phyloP scores from a whole-genome alignment of 768 basidiomycete genomes.

The Lanmaoa rubissima region DNA sequence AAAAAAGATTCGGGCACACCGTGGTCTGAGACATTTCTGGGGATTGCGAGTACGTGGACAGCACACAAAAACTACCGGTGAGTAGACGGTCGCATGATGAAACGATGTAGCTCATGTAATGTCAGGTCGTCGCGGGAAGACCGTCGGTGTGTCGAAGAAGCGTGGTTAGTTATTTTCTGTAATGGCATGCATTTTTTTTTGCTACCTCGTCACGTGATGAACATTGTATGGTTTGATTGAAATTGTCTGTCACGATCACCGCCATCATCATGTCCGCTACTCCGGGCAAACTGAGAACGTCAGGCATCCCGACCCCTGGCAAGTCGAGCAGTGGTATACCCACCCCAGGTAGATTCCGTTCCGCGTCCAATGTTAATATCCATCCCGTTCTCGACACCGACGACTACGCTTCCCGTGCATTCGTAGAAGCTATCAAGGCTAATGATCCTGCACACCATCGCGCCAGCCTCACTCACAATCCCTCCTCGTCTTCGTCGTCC shows the following conservation, averaged over 20 bases:
- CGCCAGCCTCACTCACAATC: conserved; percentile 37
- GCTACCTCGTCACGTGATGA: conserved; percentile 21
- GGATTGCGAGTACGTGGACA: conserved; percentile 96
- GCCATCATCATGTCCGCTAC: conserved; percentile 38
- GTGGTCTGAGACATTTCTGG: conserved; percentile 91
- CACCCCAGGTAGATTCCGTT: conserved; percentile 69
- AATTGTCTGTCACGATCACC: not conserved
- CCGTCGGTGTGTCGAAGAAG: conserved; percentile 96
- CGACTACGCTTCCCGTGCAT: conserved; percentile 67
- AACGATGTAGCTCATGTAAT: not conserved
- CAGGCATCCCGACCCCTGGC: conserved; percentile 49
- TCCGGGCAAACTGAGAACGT: conserved; percentile 42
- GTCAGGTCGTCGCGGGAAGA: conserved; percentile 90
- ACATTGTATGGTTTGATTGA: not conserved
- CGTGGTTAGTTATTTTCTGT: conserved; percentile 41
- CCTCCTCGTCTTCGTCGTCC: conserved; percentile 46
- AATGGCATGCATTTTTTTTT: conserved; percentile 3
- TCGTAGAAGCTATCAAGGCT: conserved; percentile 75
- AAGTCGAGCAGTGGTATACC: conserved; percentile 50
- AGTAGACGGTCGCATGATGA: conserved; percentile 16
- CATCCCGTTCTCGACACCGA: conserved; percentile 38
- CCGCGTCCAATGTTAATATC: conserved; percentile 51
- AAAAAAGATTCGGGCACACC: conserved; percentile 98
- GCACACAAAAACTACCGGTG: conserved; percentile 98
- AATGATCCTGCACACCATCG: conserved; percentile 79